These are phyloP conservation scores for Monosporascus sp. DNA, from an alignment of 2,329 filamentous ascomycete species.

Conservation along the genomic window DNA sequence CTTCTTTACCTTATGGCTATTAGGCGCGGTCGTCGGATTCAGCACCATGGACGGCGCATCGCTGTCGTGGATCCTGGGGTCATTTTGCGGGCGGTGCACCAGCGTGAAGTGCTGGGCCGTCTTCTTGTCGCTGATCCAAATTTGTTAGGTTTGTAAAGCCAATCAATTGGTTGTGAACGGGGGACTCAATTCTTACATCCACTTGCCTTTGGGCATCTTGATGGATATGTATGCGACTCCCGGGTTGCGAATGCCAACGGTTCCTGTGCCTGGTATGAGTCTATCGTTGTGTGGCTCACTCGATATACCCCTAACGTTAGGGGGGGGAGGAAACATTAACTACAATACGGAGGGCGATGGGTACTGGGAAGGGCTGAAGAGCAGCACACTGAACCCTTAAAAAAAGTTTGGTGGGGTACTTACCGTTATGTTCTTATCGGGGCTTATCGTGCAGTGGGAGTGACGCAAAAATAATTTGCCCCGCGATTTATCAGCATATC, in stretches of 20 bases:
- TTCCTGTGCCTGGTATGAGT: no score
- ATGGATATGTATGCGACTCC: conserved; percentile 2
- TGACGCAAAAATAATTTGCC: conserved; percentile 41
- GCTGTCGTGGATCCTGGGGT: conserved; percentile 91
- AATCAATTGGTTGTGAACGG: not conserved
- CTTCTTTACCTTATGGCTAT: conserved; percentile 53
- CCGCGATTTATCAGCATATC: conserved; percentile 39
- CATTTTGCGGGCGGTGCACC: conserved; percentile 93
- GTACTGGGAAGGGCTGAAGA: no score
- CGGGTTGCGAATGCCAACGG: not conserved
- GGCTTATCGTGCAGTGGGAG: conserved; percentile 18
- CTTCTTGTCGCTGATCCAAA: conserved; percentile 67
- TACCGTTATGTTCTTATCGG: conserved; percentile 14
- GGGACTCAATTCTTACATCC: conserved; percentile 53
- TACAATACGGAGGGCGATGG: no score
- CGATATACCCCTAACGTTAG: no score
- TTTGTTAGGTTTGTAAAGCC: conserved; percentile 1
- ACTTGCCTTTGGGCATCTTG: conserved; percentile 72
- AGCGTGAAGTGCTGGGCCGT: conserved; percentile 88
- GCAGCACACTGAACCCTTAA: conserved; percentile 2
- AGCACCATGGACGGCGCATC: conserved; percentile 87
- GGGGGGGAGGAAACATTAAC: no score
- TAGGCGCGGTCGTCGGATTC: conserved; percentile 55
- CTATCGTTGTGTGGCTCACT: no score
- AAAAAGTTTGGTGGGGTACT: conserved; percentile 28